Conservation (phyloP, 2,329 filamentous ascomycete species). For the Botrytis pseudocinerea region DNA sequence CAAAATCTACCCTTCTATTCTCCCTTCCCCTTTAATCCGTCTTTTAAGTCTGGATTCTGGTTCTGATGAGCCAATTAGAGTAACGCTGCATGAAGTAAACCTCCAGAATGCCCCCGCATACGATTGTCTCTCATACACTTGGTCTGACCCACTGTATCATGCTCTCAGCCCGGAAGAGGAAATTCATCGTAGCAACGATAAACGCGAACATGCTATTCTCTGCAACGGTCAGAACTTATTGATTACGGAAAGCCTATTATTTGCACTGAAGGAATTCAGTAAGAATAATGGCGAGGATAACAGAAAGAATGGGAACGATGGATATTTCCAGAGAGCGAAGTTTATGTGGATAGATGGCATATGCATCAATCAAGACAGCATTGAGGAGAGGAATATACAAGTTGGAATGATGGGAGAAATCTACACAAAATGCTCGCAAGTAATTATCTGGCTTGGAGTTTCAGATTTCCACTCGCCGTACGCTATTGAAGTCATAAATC, state of each 20-base stretch:
- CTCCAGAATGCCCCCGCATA: constrained; percentile 2
- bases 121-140: constrained; percentile 25
- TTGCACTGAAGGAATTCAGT: constrained; percentile 4
- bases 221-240: neutral
- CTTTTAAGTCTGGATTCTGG: constrained; percentile 13
- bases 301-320: neutral
- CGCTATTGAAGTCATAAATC: constrained; percentile 16
- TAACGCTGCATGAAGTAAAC: constrained; percentile 9
- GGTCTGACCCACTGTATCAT: constrained; percentile 23
- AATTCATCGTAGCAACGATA: neutral
- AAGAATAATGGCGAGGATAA: neutral
- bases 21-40: constrained; percentile 9
- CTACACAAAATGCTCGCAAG: constrained; percentile 19
- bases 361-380: constrained; percentile 28
- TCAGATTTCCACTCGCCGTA: constrained; percentile 14
- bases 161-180: constrained; percentile 8
- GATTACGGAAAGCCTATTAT: constrained; percentile 4
- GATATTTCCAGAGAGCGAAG: neutral
- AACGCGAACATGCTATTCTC: constrained; percentile 2
- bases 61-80: constrained; percentile 2
- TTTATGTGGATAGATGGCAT: constrained; percentile 29
- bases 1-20: neutral
- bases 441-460: constrained; percentile 27
- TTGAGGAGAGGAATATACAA: constrained; percentile 22
- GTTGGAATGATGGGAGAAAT: constrained; percentile 27